Base-by-base conservation (phyloP, 1,284 basidiomycete genomes). In the Cryptococcus sp. region DNA sequence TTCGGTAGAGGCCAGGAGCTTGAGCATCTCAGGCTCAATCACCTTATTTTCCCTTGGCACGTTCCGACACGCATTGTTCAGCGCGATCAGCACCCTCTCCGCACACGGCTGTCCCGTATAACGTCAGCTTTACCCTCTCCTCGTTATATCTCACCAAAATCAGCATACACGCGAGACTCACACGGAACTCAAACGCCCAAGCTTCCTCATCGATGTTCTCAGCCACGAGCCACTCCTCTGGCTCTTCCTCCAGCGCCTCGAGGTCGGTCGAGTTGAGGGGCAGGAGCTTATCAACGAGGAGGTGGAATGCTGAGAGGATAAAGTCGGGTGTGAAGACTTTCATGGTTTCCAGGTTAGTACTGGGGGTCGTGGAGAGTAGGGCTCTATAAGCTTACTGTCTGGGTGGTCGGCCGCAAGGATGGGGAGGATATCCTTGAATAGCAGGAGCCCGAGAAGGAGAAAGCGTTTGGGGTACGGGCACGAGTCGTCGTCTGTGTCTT, bases 171-270 rank as follows among this genome's bases (percentile, higher is more conserved):
- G 33, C 28, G 3, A 52, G 3, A 75, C 86, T 52, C 66, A 92
- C 91, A 55, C 91, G 81, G 57, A 93, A 84, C 67, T 91, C 88
- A 67, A 83, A 94, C 58, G 90, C 86, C 91, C 91, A 95, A 33
- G 91, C 89, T 58, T 86, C 87, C 63, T 91, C 91, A 61, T 86
- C 87, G 59, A 89, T 87, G 37, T 66, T 67, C 75, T 93, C 89
- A 2, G 83, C 72, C 57, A 90, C 87, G 4, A 91, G 83, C 89
- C 91, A 95, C 68, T 92, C 89, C 77, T 95, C 91, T 0, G 91
- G 89, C 73, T 92, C 89, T 24, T 82, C 81, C 77, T 87, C 82
- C 85, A 91, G 89, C 3, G 79, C 81, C 61, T 90, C 84, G 4
- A 94, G 80, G 72, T 94, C 91, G 4, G 81, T 77, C 1, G 87